Base-by-base conservation (phyloP, 148 eudicot genomes). In the Camellia japonica region DNA sequence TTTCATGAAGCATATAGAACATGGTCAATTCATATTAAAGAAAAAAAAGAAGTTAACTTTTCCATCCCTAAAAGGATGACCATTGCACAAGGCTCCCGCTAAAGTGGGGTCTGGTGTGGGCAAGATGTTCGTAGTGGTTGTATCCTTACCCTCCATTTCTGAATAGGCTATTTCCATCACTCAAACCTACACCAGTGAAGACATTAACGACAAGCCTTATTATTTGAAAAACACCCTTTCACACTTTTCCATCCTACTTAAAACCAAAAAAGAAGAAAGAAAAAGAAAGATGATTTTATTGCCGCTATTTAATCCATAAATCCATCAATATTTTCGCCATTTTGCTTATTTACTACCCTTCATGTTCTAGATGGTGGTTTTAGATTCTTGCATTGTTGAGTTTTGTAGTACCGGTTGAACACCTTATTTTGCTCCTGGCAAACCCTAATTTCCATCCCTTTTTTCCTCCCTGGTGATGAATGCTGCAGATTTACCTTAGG, bases 401-500 rank as follows among this genome's bases (percentile, higher is more conserved):
- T 23, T 23, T 20, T 30, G 3, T 5, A 1, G 38, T 38, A 0
- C 2, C 10, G 3, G 9, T 2, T 66, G 15, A 38, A 30, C 30
- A 9, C 1, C 19, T 51, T 43, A 16, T 30, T 54, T 78, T 55
- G 38, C 1, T 16, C 5, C 13, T 16, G 38, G 54, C 8, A 47
- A 61, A 18, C 23, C 18, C 59, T 43, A 41, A 67, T 68, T 78
- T 56, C 10, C 14, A 54, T 18, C 13, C 14, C 38, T 11, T 51
- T 23, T 23, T 23, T 23, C 30, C 30, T 23, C 30, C 30, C 0
- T 23, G 30, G 3, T 63, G 70, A 5, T 42, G n/a, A 74, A 73
- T 52, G 2, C 1, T 75, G 58, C 90, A 93, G 97, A 63, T 90
- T 89, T 61, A 82, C 79, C 7, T 79, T 88, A 12, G 93, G 83